Percentiles rank a stretch among this genome's conserved stretches.
Conservation (phyloP, 768 basidiomycete genomes). For the Phallus indusiatus region DNA sequence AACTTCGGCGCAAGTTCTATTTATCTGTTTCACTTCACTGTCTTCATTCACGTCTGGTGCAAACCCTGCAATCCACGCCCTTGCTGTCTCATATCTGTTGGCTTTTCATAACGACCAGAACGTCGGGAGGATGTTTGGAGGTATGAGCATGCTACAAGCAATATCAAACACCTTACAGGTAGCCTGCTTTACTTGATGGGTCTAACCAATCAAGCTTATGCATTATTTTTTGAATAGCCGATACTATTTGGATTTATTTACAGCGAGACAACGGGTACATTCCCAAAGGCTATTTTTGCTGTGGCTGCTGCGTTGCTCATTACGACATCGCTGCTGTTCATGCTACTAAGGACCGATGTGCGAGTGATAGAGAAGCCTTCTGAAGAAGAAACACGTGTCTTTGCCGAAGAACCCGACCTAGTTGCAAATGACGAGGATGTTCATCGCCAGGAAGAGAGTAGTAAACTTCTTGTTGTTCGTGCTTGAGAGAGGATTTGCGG, state of each 20-base stretch:
- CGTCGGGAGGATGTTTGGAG: conserved; percentile 18
- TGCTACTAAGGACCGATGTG: conserved; percentile 24
- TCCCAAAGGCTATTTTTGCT: conserved; percentile 61
- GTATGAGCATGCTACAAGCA: conserved; percentile 16
- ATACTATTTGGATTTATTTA: conserved; percentile 61
- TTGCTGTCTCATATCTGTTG: conserved; percentile 42
- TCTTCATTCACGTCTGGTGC: conserved; percentile 61
- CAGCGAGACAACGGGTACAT: conserved; percentile 49
- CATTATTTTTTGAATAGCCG: conserved; percentile 35
- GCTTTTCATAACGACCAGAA: conserved; percentile 7
- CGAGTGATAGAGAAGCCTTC: neutral
- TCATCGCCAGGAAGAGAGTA: neutral
- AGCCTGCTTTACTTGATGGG: conserved; percentile 9
- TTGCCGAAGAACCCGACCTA: neutral
- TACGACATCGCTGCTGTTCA: conserved; percentile 37
- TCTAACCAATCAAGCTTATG: neutral
- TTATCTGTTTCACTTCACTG: conserved; percentile 51
- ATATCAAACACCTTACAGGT: conserved; percentile 8
- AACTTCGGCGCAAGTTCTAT: conserved; percentile 30
- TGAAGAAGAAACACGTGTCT: neutral
- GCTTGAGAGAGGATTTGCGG: too few relatives aligned
- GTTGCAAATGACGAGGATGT: neutral
- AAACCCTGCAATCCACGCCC: conserved; percentile 58
- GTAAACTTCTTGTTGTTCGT: neutral
- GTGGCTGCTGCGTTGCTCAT: conserved; percentile 48